These are phyloP conservation scores for Colletotrichum simmondsii DNA, from an alignment of 2,329 filamentous ascomycete genomes.

Conservation along the genomic window DNA sequence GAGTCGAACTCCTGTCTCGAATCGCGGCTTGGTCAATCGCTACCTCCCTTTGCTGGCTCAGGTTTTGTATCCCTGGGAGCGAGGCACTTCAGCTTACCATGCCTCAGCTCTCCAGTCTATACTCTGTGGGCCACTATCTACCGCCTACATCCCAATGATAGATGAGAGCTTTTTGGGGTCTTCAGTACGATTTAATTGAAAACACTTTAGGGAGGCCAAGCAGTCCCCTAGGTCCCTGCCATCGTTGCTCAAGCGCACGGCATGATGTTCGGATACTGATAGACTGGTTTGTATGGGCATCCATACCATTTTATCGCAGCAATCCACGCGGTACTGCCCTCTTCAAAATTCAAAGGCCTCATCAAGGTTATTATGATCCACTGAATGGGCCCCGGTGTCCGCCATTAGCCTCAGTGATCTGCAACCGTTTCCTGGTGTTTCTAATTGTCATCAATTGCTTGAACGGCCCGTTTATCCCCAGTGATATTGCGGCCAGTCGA, in stretches of 20 bases:
- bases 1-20: background rate
- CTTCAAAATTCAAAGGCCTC: too few relatives aligned
- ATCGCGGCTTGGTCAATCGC: background rate
- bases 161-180: background rate
- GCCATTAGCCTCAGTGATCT: background rate
- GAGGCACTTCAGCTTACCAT: background rate
- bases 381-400: background rate
- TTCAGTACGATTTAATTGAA: background rate
- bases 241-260: background rate
- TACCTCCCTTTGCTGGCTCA: background rate
- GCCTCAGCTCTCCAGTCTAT: background rate
- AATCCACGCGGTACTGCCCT: too few relatives aligned
- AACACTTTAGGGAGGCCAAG: background rate
- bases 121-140: too few relatives aligned
- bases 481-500: background rate
- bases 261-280: background rate
- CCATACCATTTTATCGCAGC: too few relatives aligned
- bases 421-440: background rate
- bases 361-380: background rate
- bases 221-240: background rate
- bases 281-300: too few relatives aligned
- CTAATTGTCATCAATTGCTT: background rate
- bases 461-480: background rate
- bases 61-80: background rate
- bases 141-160: background rate